Evolutionary conservation across 331 rosid species (phyloP).

Genomic region (Acacia concinna): DNA sequence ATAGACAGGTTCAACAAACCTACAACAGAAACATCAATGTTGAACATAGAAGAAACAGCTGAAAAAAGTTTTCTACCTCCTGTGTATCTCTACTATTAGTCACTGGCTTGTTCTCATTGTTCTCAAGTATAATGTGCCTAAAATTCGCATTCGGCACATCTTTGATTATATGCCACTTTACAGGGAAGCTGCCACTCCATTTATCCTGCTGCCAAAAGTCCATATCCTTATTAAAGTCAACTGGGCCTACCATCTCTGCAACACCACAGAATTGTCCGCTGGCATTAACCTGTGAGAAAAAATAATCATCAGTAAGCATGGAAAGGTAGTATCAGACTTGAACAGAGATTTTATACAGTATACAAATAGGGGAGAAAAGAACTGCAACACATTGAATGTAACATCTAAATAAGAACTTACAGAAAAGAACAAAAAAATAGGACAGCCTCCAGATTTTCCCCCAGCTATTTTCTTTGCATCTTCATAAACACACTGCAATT

Average conservation of each 20-base stretch:
- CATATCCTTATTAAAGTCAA: conserved; percentile 84
- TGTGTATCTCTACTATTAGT: conserved; percentile 97
- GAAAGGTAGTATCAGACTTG: background rate
- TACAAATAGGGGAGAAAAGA: background rate
- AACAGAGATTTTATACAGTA: background rate
- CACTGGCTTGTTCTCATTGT: conserved; percentile 93
- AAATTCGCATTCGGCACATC: conserved; percentile 80
- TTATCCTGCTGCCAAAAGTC: conserved; percentile 99
- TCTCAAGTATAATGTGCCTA: conserved; percentile 85
- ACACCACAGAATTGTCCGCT: conserved; percentile 96
- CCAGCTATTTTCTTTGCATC: conserved; percentile 61
- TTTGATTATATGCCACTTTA: conserved; percentile 87
- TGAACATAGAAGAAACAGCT: conserved; percentile 1
- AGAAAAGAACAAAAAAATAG: conserved; percentile 81
- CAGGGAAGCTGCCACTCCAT: conserved; percentile 95
- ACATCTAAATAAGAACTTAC: conserved; percentile 48
- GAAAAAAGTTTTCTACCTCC: conserved; percentile 55
- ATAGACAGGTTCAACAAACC: background rate
- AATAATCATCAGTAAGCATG: conserved; percentile 20
- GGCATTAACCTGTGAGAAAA: conserved; percentile 73
- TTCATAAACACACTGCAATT: conserved; percentile 71
- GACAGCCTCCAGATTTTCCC: conserved; percentile 74
- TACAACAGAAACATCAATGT: background rate
- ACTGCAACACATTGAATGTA: background rate
- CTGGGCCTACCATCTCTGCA: conserved; percentile 93